Evolutionary conservation across 2,329 filamentous ascomycete species (phyloP).

Genomic region (Fusarium subglutinans): DNA sequence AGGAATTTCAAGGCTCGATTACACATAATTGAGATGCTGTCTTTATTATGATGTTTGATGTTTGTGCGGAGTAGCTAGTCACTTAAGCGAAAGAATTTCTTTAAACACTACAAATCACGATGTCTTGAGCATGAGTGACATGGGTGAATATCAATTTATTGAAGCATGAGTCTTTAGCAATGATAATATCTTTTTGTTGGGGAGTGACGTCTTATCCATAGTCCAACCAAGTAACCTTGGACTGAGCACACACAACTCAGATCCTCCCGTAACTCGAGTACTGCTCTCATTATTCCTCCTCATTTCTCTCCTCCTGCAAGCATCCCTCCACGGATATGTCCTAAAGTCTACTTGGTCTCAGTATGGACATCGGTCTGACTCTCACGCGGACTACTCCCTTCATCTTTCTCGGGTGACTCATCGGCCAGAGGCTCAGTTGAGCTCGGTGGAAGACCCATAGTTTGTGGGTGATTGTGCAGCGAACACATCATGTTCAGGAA

Average conservation of each 20-base stretch:
- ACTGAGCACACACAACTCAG: background rate
- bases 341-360: background rate
- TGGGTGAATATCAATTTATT: background rate
- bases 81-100: slow-evolving; percentile 33
- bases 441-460: background rate
- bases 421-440: background rate
- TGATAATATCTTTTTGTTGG: background rate
- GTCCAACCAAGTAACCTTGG: background rate
- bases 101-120: background rate
- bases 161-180: background rate
- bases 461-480: background rate
- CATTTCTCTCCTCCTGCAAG: background rate
- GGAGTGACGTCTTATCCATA: background rate
- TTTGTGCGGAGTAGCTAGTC: slow-evolving; percentile 12
- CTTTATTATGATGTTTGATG: slow-evolving; percentile 23
- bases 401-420: background rate
- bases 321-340: background rate
- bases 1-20: background rate
- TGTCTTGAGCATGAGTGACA: background rate
- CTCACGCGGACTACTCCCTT: background rate
- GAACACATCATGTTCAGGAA: background rate
- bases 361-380: background rate
- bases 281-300: no score
- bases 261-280: no score
- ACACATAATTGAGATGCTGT: slow-evolving; percentile 2